Conservation (phyloP, 106 monocot genomes). For the Vanilla planifolia region DNA sequence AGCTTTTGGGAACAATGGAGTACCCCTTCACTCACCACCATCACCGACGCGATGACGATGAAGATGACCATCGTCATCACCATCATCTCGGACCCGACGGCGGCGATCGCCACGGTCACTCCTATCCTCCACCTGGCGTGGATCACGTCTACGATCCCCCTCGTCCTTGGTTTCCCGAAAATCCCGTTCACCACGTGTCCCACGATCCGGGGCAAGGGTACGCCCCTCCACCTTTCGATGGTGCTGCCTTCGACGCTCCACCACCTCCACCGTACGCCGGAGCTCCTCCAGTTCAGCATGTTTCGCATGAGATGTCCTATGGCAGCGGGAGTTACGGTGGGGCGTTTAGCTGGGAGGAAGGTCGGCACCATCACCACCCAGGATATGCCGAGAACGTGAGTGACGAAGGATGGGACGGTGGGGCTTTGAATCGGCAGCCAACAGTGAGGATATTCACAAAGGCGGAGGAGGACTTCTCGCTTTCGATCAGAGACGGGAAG, state of each 20-base stretch:
- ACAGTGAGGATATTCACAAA: slow-evolving; percentile 53
- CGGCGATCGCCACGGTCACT: too few species aligned
- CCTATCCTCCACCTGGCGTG: not conserved
- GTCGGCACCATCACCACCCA: not conserved
- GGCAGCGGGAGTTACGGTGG: not conserved
- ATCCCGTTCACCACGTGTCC: not conserved
- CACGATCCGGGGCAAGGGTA: not conserved
- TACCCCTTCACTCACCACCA: too few species aligned
- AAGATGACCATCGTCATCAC: too few species aligned
- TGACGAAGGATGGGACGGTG: not conserved
- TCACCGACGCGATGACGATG: too few species aligned
- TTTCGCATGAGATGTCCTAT: not conserved
- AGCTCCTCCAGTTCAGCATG: not conserved
- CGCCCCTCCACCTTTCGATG: not conserved
- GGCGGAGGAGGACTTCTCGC: slow-evolving; percentile 46
- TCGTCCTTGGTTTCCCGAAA: not conserved
- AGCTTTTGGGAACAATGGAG: too few species aligned
- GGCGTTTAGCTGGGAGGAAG: too few species aligned
- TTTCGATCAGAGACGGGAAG: slow-evolving; percentile 39
- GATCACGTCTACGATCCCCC: not conserved
- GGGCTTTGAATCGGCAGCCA: slow-evolving; percentile 11
- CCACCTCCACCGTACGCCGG: not conserved
- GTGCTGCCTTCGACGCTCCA: too few species aligned
- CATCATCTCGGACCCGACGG: not conserved
- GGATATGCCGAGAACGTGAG: slow-evolving; percentile 6